Percentiles rank a stretch among this genome's conserved stretches.
phyloP scores from a whole-genome alignment of 495 filamentous ascomycete species.

The Parachaetomium inaequale region DNA sequence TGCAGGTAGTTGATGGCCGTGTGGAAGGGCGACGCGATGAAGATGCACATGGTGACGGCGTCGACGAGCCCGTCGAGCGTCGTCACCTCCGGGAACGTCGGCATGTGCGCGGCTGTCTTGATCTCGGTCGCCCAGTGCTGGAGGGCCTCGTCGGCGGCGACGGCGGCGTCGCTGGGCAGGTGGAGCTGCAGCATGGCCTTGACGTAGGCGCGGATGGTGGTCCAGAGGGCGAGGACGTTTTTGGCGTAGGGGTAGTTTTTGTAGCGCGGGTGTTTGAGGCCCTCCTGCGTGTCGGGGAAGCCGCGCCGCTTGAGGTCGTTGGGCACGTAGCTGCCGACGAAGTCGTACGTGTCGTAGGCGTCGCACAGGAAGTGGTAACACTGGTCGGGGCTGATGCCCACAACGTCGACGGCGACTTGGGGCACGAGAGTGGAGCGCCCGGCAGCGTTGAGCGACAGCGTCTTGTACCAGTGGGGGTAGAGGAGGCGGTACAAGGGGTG shows the following conservation, averaged over 20 bases:
- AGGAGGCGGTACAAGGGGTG: slow-evolving; percentile 43
- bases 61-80: slow-evolving; percentile 80
- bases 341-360: slow-evolving; percentile 42
- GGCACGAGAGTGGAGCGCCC: slow-evolving; percentile 46
- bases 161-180: slow-evolving; percentile 25
- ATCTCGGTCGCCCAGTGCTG: slow-evolving; percentile 40
- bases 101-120: slow-evolving; percentile 30
- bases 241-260: slow-evolving; percentile 48
- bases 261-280: slow-evolving; percentile 37
- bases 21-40: slow-evolving; percentile 49
- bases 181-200: slow-evolving; percentile 27
- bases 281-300: slow-evolving; percentile 37
- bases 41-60: slow-evolving; percentile 61
- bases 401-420: slow-evolving; percentile 38
- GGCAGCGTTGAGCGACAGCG: slow-evolving; percentile 48
- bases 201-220: slow-evolving; percentile 37
- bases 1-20: slow-evolving; percentile 51
- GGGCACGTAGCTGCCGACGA: slow-evolving; percentile 42
- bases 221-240: slow-evolving; percentile 43
- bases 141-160: slow-evolving; percentile 33
- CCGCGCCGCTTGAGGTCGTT: slow-evolving; percentile 44
- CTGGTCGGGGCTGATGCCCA: slow-evolving; percentile 34
- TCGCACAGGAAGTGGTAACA: slow-evolving; percentile 31
- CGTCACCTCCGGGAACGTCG: slow-evolving; percentile 64
- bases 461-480: slow-evolving; percentile 49